A percentile compares a stretch with the other conserved stretches of the same genome.
Evolutionary conservation across 208 protist genomes (phyloP).

Genomic region (Naegleria gruberi): DNA sequence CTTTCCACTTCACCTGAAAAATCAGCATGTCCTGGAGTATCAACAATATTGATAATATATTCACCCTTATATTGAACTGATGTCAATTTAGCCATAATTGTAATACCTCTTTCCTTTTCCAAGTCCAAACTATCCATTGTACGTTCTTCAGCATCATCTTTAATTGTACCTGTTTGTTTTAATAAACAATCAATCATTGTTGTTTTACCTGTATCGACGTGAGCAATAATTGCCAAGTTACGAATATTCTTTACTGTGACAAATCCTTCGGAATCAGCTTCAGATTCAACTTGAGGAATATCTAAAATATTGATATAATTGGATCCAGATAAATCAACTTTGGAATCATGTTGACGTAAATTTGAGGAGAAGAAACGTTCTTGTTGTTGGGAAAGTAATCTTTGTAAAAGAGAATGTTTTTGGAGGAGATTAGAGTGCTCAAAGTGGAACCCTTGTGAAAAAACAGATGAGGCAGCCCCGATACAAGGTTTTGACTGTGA

Average conservation of each 20-base stretch:
- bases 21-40: constrained; percentile 94
- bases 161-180: constrained; percentile 20
- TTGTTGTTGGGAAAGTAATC: no score
- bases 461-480: no score
- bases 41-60: constrained; percentile 89
- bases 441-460: no score
- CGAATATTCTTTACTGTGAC: constrained; percentile 56
- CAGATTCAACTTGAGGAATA: background rate
- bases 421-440: no score
- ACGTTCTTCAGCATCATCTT: constrained; percentile 64
- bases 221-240: constrained; percentile 91
- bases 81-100: constrained; percentile 92
- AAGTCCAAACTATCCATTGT: constrained; percentile 90
- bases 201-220: constrained; percentile 96
- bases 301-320: background rate
- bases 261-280: background rate
- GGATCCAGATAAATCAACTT: background rate
- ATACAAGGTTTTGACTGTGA: no score
- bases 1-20: constrained; percentile 96
- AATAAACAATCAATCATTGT: constrained; percentile 24
- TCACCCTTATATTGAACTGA: constrained; percentile 61
- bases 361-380: no score
- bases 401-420: no score
- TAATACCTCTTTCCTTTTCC: constrained; percentile 92
- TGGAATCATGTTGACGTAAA: no score